Evolutionary conservation across 108 stramenopile species (phyloP).

Genomic region (Nannochloropsis salina): DNA sequence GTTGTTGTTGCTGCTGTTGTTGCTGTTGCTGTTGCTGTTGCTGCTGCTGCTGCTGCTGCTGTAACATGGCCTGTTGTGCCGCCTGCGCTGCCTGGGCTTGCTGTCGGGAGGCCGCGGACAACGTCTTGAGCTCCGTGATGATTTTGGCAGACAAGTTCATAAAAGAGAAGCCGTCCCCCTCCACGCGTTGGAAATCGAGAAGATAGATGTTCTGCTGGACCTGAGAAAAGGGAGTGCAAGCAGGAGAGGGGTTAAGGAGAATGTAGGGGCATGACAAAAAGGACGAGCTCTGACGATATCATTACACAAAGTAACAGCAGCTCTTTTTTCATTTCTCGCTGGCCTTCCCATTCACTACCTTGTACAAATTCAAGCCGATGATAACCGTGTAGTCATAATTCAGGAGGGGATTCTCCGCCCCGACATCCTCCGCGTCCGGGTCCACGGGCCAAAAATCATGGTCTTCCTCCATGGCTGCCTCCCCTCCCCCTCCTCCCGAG

Average conservation of each 20-base stretch:
- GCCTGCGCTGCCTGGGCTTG: constrained; percentile 21
- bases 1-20: too few relatives aligned
- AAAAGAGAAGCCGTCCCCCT: constrained; percentile 95
- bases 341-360: constrained; percentile 49
- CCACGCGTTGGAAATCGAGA: constrained; percentile 92
- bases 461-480: constrained; percentile 11
- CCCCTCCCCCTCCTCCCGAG: background rate
- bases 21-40: background rate
- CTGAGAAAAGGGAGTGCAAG: too few relatives aligned
- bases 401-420: background rate
- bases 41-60: background rate
- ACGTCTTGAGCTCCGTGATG: constrained; percentile 93
- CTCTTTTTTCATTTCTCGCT: background rate
- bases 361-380: constrained; percentile 89
- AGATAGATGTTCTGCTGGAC: constrained; percentile 94
- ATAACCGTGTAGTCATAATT: constrained; percentile 74
- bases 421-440: background rate
- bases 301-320: background rate
- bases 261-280: background rate
- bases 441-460: constrained; percentile 7
- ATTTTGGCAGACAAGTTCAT: constrained; percentile 78
- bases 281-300: background rate
- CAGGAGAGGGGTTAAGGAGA: background rate
- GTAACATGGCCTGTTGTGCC: background rate
- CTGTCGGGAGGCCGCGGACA: constrained; percentile 69